phyloP scores from a whole-genome alignment of 805 yeast genomes.

The Saccharomycopsis guyanensis region DNA sequence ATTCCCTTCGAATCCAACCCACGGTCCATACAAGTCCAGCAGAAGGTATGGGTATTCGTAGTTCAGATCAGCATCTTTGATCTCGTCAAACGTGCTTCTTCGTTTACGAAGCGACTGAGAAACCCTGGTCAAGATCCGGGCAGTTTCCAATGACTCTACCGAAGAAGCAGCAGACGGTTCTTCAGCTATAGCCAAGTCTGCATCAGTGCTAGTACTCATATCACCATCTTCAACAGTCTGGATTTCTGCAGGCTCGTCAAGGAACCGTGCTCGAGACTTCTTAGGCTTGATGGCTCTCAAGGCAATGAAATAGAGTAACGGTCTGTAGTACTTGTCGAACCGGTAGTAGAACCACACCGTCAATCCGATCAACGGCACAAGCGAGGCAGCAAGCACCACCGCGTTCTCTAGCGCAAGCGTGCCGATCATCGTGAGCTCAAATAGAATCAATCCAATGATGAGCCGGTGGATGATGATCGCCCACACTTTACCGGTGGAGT shows the following conservation, averaged over 20 bases:
- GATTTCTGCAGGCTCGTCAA: constrained; percentile 2
- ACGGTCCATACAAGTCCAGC: constrained; percentile 38
- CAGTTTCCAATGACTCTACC: constrained; percentile 11
- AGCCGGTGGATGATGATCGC: constrained; percentile 52
- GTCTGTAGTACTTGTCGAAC: constrained; percentile 47
- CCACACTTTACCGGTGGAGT: constrained; percentile 63
- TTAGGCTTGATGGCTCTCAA: constrained; percentile 42
- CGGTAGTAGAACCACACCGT: constrained; percentile 40
- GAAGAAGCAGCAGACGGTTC: constrained; percentile 1
- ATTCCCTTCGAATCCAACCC: constrained; percentile 42
- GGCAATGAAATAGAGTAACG: constrained; percentile 49
- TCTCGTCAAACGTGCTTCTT: constrained; percentile 40
- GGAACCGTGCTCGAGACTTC: not conserved
- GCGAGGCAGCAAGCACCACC: constrained; percentile 38
- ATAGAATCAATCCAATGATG: constrained; percentile 45
- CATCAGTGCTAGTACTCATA: constrained; percentile 1
- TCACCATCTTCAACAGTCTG: not conserved
- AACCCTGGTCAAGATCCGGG: constrained; percentile 1
- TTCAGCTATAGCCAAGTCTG: not conserved
- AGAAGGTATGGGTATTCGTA: constrained; percentile 35
- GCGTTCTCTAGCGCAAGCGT: constrained; percentile 55
- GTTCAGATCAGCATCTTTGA: constrained; percentile 35
- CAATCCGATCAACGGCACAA: constrained; percentile 41
- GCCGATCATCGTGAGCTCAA: constrained; percentile 59
- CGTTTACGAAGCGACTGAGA: constrained; percentile 23